These are phyloP conservation scores for Lyophyllum atratum DNA, from an alignment of 768 basidiomycete genomes.

Conservation along the genomic window DNA sequence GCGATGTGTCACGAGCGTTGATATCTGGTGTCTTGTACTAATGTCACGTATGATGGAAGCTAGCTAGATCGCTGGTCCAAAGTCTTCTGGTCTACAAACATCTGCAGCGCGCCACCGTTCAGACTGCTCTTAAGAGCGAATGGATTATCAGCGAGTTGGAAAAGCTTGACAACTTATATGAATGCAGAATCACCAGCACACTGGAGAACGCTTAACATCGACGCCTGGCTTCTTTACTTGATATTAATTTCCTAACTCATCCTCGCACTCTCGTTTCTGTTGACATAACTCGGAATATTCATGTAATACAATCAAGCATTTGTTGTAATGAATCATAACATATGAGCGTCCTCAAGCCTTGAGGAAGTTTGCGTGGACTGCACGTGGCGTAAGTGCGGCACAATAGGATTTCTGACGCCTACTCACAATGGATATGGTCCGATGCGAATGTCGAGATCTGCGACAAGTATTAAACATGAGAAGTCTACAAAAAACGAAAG, in stretches of 20 bases:
- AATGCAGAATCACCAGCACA: slow-evolving; percentile 44
- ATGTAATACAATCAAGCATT: not conserved
- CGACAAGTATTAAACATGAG: not conserved
- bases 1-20: slow-evolving; percentile 11
- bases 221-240: slow-evolving; percentile 7
- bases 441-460: slow-evolving; percentile 89
- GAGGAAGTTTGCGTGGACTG: slow-evolving; percentile 88
- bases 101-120: slow-evolving; percentile 61
- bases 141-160: slow-evolving; percentile 71
- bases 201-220: slow-evolving; percentile 12
- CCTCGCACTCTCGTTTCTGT: slow-evolving; percentile 5
- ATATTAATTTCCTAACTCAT: not conserved
- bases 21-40: not conserved
- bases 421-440: slow-evolving; percentile 87
- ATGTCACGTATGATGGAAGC: not conserved
- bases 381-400: slow-evolving; percentile 16
- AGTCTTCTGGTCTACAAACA: slow-evolving; percentile 64
- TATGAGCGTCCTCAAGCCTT: slow-evolving; percentile 51
- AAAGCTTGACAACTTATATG: slow-evolving; percentile 64
- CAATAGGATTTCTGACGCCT: slow-evolving; percentile 11
- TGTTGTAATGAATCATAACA: not conserved
- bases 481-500: not conserved
- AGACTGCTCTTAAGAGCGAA: slow-evolving; percentile 54
- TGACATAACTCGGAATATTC: not conserved
- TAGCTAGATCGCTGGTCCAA: slow-evolving; percentile 61